Evolutionary conservation across 2,329 filamentous ascomycete species (phyloP).

Genomic region (Aureobasidium vineae): DNA sequence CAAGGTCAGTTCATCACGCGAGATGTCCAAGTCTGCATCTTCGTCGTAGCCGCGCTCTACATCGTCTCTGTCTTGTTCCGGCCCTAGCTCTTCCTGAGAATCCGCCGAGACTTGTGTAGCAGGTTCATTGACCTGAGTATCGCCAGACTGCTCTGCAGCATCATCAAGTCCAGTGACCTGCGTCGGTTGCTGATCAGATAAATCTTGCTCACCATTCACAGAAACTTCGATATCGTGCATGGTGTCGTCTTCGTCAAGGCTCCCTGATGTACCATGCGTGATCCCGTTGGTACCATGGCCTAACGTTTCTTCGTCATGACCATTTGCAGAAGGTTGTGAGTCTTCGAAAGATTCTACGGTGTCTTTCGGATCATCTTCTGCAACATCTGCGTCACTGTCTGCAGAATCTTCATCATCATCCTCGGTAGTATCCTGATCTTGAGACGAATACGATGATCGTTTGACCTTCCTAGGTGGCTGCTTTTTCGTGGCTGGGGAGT

Average conservation of each 20-base stretch:
- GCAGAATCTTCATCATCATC: neutral
- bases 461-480: slow-evolving; percentile 18
- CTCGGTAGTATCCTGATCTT: neutral
- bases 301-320: neutral
- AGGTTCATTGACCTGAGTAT: slow-evolving; percentile 29
- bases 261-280: neutral
- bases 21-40: slow-evolving; percentile 5
- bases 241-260: slow-evolving; percentile 1
- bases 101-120: neutral
- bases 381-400: neutral
- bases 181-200: slow-evolving; percentile 29
- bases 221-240: slow-evolving; percentile 14
- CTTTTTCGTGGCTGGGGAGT: slow-evolving; percentile 7
- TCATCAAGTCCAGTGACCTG: slow-evolving; percentile 22
- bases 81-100: slow-evolving; percentile 33
- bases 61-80: slow-evolving; percentile 24
- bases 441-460: slow-evolving; percentile 14
- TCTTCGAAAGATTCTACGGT: slow-evolving; percentile 16
- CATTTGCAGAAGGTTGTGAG: neutral
- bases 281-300: neutral
- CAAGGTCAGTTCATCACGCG: slow-evolving; percentile 4
- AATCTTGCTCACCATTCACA: slow-evolving; percentile 12
- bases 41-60: slow-evolving; percentile 5
- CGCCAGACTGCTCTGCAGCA: slow-evolving; percentile 22
- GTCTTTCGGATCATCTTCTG: slow-evolving; percentile 10